Percentiles rank a stretch among this genome's conserved stretches.
Conservation (phyloP, 2,329 filamentous ascomycete species). For the Clathrospora elynae region DNA sequence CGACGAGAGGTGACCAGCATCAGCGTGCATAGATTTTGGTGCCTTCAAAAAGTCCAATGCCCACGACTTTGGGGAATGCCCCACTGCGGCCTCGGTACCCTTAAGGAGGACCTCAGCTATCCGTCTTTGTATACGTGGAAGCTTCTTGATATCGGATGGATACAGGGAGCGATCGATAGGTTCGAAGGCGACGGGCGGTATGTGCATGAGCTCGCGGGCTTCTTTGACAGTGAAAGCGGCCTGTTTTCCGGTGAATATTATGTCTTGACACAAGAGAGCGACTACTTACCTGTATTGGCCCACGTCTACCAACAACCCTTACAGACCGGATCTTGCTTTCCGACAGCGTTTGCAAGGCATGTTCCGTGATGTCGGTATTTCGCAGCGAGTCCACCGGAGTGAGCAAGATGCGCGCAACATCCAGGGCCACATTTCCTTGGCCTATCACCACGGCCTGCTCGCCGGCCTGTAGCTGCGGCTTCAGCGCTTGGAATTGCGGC, state of each 20-base stretch:
- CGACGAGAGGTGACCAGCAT: slow-evolving; percentile 60
- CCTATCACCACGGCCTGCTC: slow-evolving; percentile 89
- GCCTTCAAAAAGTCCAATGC: slow-evolving; percentile 84
- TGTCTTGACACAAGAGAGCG: not conserved
- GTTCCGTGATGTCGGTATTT: slow-evolving; percentile 86
- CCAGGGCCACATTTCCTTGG: slow-evolving; percentile 94
- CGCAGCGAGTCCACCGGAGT: slow-evolving; percentile 73
- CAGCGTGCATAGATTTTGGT: slow-evolving; percentile 69
- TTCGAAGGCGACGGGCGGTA: slow-evolving; percentile 73
- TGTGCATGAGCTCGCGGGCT: slow-evolving; percentile 80
- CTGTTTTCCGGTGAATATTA: slow-evolving; percentile 49
- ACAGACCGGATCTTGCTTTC: slow-evolving; percentile 78
- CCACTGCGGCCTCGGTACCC: slow-evolving; percentile 63
- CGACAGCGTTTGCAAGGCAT: slow-evolving; percentile 75
- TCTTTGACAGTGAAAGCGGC: slow-evolving; percentile 97
- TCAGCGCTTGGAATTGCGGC: slow-evolving; percentile 74
- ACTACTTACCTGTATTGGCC: slow-evolving; percentile 75
- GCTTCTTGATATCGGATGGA: slow-evolving; percentile 67
- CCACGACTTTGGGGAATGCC: slow-evolving; percentile 70
- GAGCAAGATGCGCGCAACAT: slow-evolving; percentile 87
- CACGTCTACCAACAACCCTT: slow-evolving; percentile 84
- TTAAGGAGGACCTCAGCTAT: slow-evolving; percentile 82
- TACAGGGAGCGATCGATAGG: slow-evolving; percentile 69
- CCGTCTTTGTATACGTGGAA: slow-evolving; percentile 76
- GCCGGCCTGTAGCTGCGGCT: slow-evolving; percentile 73